phyloP scores from a whole-genome alignment of 352 stramenopile species.

The Hyaloperonospora brassicae region DNA sequence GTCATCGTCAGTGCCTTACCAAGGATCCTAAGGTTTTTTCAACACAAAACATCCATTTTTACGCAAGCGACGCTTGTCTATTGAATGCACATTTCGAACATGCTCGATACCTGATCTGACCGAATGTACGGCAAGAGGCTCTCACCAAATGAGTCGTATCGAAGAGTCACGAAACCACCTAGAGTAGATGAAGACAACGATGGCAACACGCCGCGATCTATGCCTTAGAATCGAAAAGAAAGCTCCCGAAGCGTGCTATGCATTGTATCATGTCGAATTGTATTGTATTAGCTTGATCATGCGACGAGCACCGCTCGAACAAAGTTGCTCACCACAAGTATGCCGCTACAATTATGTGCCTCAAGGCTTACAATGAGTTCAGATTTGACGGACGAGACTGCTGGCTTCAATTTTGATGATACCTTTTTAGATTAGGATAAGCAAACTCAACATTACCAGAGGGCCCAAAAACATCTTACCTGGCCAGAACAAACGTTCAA shows the following conservation, averaged over 20 bases:
- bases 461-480: conserved; percentile 87
- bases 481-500: conserved; percentile 11
- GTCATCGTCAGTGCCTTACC: background rate
- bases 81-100: conserved; percentile 52
- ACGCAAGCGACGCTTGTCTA: conserved; percentile 1
- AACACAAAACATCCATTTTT: conserved; percentile 8
- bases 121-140: conserved; percentile 69
- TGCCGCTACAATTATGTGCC: conserved; percentile 82
- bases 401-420: conserved; percentile 81
- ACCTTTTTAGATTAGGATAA: conserved; percentile 85
- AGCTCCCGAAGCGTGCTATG: conserved; percentile 65
- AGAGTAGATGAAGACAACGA: conserved; percentile 32
- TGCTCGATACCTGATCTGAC: conserved; percentile 30
- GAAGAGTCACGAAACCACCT: conserved; percentile 41
- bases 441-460: conserved; percentile 88
- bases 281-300: background rate
- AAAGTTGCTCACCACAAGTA: conserved; percentile 59
- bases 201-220: conserved; percentile 18
- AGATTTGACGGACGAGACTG: conserved; percentile 61
- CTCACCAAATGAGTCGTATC: conserved; percentile 78
- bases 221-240: conserved; percentile 68
- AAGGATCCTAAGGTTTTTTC: background rate
- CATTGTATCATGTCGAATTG: conserved; percentile 5
- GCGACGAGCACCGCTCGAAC: background rate
- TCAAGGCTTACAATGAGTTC: conserved; percentile 78